Base-by-base conservation (phyloP, 2,329 filamentous ascomycete species). In the Colletotrichum brevisporum region DNA sequence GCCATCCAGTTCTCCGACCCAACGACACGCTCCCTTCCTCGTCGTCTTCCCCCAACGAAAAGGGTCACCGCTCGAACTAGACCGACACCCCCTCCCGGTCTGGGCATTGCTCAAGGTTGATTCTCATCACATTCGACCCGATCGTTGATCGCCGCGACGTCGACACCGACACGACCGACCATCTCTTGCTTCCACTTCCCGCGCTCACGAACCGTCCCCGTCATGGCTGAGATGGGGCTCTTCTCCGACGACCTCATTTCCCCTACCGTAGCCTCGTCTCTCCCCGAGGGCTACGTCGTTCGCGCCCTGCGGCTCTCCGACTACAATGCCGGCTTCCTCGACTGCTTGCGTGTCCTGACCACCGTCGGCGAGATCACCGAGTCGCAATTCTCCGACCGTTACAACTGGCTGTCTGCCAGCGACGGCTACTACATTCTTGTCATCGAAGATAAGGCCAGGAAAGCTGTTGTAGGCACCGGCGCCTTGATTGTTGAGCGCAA, bases 401-500 rank as follows among this genome's bases (percentile, higher is more conserved):
- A 93, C 82, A 89, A 94, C 73, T 95, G 92, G 88, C 95, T 98
- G 85, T 84, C 86, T 52, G 84, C 85, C 58, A 90, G 92, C 75
- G 90, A 90, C 71, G 92, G 90, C 70, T 98, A 98, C 85, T 97
- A 93, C 80, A 86, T 97, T 67, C 85, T 98, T 39, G 93, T 95
- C 71, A 92, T 98, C 61, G 91, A 94, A 77, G 93, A 98, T 78
- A 89, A 86, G 24, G 81, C 79, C 56, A 80, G 82, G 57, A 80
- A 81, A 36, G 84, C 88, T 61, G 89, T 98, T 58, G 96, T 98
- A n/a, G 95, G 93, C 27, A 97, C 94, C 0, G 96, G 96, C 2
- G 92, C 92, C 43, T 83, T 98, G 81, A 89, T 98, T 73, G 94
- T 97, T 56, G 96, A 99, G 89, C 89, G 92, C 82, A 98, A 98